A percentile compares a stretch with the other conserved stretches of the same genome.
phyloP scores from a whole-genome alignment of 2,329 filamentous ascomycete genomes.

The Hawksworthiomyces lignivorus region DNA sequence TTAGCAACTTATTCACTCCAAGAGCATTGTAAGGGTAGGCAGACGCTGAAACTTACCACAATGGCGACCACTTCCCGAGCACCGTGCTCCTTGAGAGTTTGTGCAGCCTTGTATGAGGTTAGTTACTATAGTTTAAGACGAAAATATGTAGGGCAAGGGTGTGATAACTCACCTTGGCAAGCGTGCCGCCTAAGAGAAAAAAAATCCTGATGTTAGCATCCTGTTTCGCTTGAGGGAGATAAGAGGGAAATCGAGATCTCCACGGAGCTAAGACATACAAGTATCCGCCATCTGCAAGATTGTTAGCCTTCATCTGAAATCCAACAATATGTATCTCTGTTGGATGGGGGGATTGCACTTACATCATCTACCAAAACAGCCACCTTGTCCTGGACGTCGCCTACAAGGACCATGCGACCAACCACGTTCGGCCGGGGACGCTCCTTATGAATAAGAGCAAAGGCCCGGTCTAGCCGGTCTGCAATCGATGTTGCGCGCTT shows the following conservation, averaged over 20 bases:
- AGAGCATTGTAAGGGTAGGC: too few species aligned
- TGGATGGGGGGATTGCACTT: too few species aligned
- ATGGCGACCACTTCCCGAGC: conserved; percentile 87
- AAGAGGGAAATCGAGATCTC: not conserved
- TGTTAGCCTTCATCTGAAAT: too few species aligned
- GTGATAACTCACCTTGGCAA: conserved; percentile 46
- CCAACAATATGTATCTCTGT: too few species aligned
- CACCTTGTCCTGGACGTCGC: conserved; percentile 82
- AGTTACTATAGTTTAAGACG: too few species aligned
- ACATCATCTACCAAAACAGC: conserved; percentile 68
- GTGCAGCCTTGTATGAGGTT: conserved; percentile 49
- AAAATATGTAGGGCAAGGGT: too few species aligned
- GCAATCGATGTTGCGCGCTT: conserved; percentile 92
- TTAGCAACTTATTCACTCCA: conserved; percentile 2
- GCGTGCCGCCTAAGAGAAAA: conserved; percentile 23
- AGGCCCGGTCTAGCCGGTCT: conserved; percentile 80
- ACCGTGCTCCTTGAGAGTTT: conserved; percentile 78
- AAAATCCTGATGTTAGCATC: conserved; percentile 24
- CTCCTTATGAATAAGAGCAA: conserved; percentile 96
- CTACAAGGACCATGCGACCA: conserved; percentile 87
- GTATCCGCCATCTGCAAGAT: conserved; percentile 17
- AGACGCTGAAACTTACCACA: conserved; percentile 38
- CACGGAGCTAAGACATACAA: conserved; percentile 10
- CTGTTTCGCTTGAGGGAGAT: conserved; percentile 43
- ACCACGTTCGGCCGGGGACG: conserved; percentile 76